Conservation (phyloP, 2,329 filamentous ascomycete species). For the Ophiostoma novo-ulmi region DNA sequence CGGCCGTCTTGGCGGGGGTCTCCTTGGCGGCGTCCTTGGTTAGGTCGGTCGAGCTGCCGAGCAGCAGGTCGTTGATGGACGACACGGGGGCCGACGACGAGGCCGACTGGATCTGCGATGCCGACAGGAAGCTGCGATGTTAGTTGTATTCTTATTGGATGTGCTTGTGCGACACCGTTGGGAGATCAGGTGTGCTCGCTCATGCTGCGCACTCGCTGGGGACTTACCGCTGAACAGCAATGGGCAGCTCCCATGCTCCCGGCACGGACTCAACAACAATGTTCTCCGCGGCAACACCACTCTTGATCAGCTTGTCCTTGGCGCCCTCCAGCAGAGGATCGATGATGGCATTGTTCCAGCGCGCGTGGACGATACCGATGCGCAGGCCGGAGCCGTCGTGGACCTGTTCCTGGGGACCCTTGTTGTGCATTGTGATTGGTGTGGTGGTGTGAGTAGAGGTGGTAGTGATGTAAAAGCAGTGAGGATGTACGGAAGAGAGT, state of each 20-base stretch:
- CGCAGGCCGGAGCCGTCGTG: constrained; percentile 69
- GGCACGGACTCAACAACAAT: constrained; percentile 87
- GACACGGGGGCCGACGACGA: constrained; percentile 53
- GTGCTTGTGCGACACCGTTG: background rate
- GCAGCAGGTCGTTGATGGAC: constrained; percentile 62
- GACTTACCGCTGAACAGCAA: constrained; percentile 76
- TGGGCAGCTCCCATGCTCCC: constrained; percentile 89
- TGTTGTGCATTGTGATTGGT: constrained; percentile 42
- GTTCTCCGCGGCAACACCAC: constrained; percentile 81
- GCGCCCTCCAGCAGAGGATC: constrained; percentile 76
- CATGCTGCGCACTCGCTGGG: background rate
- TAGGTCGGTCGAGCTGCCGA: constrained; percentile 68
- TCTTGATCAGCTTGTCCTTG: constrained; percentile 67
- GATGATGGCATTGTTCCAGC: constrained; percentile 91
- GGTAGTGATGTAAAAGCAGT: background rate
- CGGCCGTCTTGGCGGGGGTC: background rate
- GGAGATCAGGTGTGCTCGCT: background rate
- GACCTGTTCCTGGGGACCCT: constrained; percentile 53
- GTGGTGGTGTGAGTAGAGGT: background rate
- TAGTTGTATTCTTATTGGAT: background rate
- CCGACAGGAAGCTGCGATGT: constrained; percentile 64
- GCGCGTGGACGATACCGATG: constrained; percentile 90
- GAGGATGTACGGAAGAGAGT: background rate
- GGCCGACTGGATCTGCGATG: constrained; percentile 77
- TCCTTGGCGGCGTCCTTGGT: constrained; percentile 30